phyloP scores from a whole-genome alignment of 495 filamentous ascomycete genomes.

The Bathelium albidoporum region DNA sequence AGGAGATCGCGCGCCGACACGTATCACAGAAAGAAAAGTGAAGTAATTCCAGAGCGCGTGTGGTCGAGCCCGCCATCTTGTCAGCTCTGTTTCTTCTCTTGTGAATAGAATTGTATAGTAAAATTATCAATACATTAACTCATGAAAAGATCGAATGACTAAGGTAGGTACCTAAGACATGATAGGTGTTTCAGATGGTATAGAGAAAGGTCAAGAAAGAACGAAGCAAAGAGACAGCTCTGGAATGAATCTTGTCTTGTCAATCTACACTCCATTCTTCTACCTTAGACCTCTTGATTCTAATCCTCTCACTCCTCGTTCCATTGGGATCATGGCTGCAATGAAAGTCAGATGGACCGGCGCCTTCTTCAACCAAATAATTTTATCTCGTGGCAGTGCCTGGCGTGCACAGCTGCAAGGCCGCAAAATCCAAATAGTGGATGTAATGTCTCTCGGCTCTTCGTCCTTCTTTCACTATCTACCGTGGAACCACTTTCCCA shows the following conservation, averaged over 20 bases:
- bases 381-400: conserved; percentile 2
- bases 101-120: too few species aligned
- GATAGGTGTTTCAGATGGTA: background rate
- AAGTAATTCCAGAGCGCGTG: too few species aligned
- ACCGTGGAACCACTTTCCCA: background rate
- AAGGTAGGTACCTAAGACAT: too few species aligned
- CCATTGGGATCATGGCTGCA: background rate
- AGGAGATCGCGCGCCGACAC: background rate
- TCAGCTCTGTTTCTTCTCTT: too few species aligned
- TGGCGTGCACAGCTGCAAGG: background rate
- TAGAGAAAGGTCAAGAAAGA: background rate
- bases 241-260: background rate
- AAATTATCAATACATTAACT: background rate
- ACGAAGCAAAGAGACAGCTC: background rate
- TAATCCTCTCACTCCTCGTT: background rate
- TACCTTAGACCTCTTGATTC: background rate
- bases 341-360: conserved; percentile 1
- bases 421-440: background rate
- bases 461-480: background rate
- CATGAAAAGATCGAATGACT: background rate
- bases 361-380: background rate
- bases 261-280: too few species aligned
- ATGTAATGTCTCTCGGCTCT: conserved; percentile 1
- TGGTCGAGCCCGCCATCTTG: too few species aligned
- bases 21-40: background rate